These are phyloP conservation scores for Scheffersomyces quercinus DNA, from an alignment of 1,139 yeast species.

Conservation along the genomic window DNA sequence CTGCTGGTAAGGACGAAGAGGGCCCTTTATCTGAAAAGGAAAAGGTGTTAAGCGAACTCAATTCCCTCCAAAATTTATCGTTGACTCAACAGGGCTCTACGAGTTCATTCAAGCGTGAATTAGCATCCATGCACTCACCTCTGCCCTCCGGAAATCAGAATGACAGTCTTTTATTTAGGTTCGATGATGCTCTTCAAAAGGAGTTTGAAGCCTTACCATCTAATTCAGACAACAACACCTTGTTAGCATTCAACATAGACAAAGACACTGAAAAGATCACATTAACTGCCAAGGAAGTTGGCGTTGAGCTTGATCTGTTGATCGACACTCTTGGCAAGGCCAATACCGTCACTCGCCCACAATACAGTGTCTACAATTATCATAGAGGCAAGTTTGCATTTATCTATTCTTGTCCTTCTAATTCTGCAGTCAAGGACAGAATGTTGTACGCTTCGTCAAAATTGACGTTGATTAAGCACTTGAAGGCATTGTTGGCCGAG, in stretches of 20 bases:
- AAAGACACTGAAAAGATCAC: constrained; percentile 26
- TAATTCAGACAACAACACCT: constrained; percentile 12
- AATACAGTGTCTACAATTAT: constrained; percentile 59
- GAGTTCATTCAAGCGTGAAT: constrained; percentile 24
- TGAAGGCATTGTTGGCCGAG: constrained; percentile 36
- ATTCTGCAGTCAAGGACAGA: constrained; percentile 84
- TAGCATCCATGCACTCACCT: constrained; percentile 37
- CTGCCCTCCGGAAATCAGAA: constrained; percentile 21
- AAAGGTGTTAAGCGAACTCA: constrained; percentile 46
- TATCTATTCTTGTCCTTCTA: constrained; percentile 87
- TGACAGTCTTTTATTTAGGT: constrained; percentile 27
- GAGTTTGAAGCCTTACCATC: constrained; percentile 21
- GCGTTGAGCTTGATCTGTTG: constrained; percentile 22
- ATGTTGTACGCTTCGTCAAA: constrained; percentile 91
- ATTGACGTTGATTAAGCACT: constrained; percentile 58
- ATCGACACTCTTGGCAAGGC: constrained; percentile 18
- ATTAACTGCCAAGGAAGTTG: constrained; percentile 15
- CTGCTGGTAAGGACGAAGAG: constrained; percentile 30
- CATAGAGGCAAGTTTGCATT: constrained; percentile 44
- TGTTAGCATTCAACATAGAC: constrained; percentile 37
- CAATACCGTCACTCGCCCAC: constrained; percentile 27
- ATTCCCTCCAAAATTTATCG: constrained; percentile 35
- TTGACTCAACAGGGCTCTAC: constrained; percentile 18
- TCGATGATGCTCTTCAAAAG: constrained; percentile 24
- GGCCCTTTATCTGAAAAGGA: constrained; percentile 67